Evolutionary conservation across 179 eudicot genomes (phyloP).

Genomic region (Silene coronaria): DNA sequence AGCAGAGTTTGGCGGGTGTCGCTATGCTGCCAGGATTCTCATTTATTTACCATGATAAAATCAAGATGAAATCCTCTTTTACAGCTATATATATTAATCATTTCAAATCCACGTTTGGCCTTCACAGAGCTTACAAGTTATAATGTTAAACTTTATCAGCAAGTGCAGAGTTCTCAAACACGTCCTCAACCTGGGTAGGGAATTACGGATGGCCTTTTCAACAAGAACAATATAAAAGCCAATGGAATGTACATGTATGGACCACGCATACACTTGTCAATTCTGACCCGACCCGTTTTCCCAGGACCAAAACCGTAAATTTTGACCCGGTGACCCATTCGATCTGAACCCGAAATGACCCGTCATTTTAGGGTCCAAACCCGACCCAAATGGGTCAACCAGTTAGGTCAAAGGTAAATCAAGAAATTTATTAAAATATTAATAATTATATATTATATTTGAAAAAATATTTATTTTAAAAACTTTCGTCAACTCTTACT

Average conservation of each 20-base stretch:
- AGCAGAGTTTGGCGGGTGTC: conserved; percentile 1
- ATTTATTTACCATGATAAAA: background rate
- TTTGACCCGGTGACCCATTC: no score
- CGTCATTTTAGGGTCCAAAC: no score
- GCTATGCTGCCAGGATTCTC: background rate
- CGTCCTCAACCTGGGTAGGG: background rate
- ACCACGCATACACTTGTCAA: no score
- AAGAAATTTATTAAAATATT: no score
- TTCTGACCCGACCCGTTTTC: no score
- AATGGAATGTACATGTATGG: background rate
- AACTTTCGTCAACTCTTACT: no score
- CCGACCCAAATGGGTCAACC: no score
- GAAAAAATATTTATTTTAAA: no score
- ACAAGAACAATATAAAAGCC: background rate
- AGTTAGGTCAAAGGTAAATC: no score
- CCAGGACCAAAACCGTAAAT: no score
- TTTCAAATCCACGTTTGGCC: background rate
- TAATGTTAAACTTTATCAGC: background rate
- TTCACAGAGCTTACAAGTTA: background rate
- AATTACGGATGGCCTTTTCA: background rate
- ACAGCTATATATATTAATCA: background rate
- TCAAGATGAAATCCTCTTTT: background rate
- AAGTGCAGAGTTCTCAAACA: background rate
- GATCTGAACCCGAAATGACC: no score
- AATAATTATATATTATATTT: no score